Percentiles rank a stretch among this genome's conserved stretches.
phyloP scores from a whole-genome alignment of 176 grass and related monocot genomes.

The Cenchrus americanus region DNA sequence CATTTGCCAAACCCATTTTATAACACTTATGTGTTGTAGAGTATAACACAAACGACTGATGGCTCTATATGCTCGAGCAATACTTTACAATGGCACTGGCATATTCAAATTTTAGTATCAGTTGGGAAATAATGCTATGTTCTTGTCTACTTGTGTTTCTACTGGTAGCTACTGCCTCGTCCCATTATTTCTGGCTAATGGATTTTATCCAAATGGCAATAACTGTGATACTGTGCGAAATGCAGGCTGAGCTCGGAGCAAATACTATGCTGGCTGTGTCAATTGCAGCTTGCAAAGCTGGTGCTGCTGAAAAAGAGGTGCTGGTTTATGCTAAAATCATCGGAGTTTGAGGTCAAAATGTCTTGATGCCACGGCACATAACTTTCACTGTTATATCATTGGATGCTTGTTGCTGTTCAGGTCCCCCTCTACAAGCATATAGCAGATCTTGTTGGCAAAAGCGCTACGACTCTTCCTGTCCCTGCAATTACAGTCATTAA shows the following conservation, averaged over 20 bases:
- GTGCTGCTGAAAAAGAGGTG: slow-evolving; percentile 97
- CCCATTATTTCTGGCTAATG: neutral
- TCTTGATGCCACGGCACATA: neutral
- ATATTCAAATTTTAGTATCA: slow-evolving; percentile 9
- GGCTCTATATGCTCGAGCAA: slow-evolving; percentile 4
- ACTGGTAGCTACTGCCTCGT: neutral
- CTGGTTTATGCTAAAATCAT: slow-evolving; percentile 12
- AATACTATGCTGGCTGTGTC: slow-evolving; percentile 96
- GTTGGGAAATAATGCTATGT: neutral
- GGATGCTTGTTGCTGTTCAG: slow-evolving; percentile 50
- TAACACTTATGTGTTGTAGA: neutral
- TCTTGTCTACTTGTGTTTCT: neutral
- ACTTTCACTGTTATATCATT: slow-evolving; percentile 29
- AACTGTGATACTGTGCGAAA: slow-evolving; percentile 12
- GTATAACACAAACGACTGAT: slow-evolving; percentile 15
- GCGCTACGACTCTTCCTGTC: slow-evolving; percentile 66
- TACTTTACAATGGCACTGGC: neutral
- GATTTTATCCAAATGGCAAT: neutral
- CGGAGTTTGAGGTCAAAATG: neutral
- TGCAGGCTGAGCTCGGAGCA: slow-evolving; percentile 78
- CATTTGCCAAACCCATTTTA: slow-evolving; percentile 41
- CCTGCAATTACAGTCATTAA: slow-evolving; percentile 89
- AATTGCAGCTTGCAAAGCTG: slow-evolving; percentile 98
- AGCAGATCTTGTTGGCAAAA: slow-evolving; percentile 93
- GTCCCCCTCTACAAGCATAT: slow-evolving; percentile 96